Percentiles rank a stretch among this genome's conserved stretches.
Evolutionary conservation across 257 asterid genomes (phyloP).

Genomic region (Solanum gracilifrons): DNA sequence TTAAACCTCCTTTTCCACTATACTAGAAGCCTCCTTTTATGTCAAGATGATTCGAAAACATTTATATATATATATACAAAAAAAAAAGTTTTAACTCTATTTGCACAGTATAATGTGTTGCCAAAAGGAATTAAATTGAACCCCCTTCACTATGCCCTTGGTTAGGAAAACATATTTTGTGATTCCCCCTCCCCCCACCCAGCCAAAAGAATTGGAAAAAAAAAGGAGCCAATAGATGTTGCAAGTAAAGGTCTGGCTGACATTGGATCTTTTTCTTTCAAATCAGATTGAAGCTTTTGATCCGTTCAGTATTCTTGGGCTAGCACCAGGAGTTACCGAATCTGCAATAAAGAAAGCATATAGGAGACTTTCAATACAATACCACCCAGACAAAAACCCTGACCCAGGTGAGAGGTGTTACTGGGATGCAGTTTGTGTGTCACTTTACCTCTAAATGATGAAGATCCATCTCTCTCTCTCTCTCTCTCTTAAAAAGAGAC

Average conservation of each 20-base stretch:
- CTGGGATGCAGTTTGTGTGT: not conserved
- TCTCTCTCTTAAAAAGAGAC: not conserved
- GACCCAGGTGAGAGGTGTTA: conserved; percentile 60
- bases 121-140: not conserved
- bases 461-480: not conserved
- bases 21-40: not conserved
- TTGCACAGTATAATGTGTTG: not conserved
- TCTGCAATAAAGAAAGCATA: conserved; percentile 90
- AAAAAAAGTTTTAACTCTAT: not conserved
- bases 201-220: not conserved
- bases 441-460: not conserved
- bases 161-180: not conserved
- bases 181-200: not conserved
- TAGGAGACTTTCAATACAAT: conserved; percentile 80
- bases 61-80: not conserved
- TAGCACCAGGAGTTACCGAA: conserved; percentile 80
- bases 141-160: not conserved
- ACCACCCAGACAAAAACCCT: conserved; percentile 97
- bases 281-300: conserved; percentile 77
- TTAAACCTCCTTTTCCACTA: not conserved
- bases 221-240: not conserved
- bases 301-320: conserved; percentile 87
- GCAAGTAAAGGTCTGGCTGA: not conserved
- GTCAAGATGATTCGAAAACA: not conserved
- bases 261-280: not conserved